Base-by-base conservation (phyloP, 306 rosid genomes). In the Fragaria ananassa region DNA sequence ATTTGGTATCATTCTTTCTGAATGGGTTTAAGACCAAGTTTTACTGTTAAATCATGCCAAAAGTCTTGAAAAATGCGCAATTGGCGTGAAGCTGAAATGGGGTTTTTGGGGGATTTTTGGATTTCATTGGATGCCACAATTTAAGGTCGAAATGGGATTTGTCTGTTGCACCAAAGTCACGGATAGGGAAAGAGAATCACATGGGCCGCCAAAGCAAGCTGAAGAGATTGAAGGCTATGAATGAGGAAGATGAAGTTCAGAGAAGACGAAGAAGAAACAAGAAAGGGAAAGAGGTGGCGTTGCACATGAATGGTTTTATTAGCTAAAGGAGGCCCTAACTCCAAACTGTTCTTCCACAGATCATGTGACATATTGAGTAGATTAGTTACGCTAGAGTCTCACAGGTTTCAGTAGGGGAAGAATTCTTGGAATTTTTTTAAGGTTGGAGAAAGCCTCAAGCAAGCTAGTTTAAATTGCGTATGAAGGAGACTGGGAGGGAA, bases 91-190 rank as follows among this genome's bases (percentile, higher is more conserved):
- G 9, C 23, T 64, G 21, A 68, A 76, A 29, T 71, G 54, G 64
- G 78, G 31, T 37, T 76, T 29, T 21, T 7, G 44, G 44, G 35
- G 37, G 25, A 18, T 19, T 45, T 80, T 45, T 80, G 73, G 49
- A 17, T 58, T 74, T 74, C 70, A 21, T 76, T 37, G 85, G 83
- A 61, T 68, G 31, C 77, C 85, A 83, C 46, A 76, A 80, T 76
- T 81, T 75, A 19, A 76, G 91, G 87, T 82, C 77, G 15, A 15
- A 57, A 47, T 41, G 75, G 44, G 27, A 75, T 81, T 81, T 86
- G 87, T 90, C 86, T 47, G 9, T 58, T 45, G 85, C 66, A 53
- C 62, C 76, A 14, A 42, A 82, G 83, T 88, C 96, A 91, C 90
- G 91, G 96, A 72, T 77, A 12, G 54, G 35, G 13, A 18, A 19